Percentiles rank a stretch among this genome's conserved stretches.
These are phyloP conservation scores for Yamadazyma ubonensis DNA, from an alignment of 805 yeast genomes.

Conservation along the genomic window DNA sequence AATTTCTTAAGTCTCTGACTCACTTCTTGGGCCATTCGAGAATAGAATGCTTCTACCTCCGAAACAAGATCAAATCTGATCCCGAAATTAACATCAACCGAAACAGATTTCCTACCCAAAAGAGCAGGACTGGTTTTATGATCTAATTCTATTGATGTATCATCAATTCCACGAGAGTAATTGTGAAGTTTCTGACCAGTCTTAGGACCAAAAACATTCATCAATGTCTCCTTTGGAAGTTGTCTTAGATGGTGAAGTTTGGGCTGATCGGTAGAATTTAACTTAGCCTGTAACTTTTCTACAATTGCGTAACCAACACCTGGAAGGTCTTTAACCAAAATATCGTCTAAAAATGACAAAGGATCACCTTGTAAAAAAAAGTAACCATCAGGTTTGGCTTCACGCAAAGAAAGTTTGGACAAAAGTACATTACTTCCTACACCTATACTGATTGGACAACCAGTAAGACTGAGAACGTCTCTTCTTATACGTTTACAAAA, in stretches of 20 bases:
- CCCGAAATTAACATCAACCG: slow-evolving; percentile 91
- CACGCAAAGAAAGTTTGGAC: slow-evolving; percentile 70
- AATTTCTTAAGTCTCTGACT: slow-evolving; percentile 48
- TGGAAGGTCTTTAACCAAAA: slow-evolving; percentile 48
- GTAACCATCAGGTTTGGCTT: slow-evolving; percentile 80
- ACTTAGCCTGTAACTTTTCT: slow-evolving; percentile 41
- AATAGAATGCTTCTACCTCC: slow-evolving; percentile 66
- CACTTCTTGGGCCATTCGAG: slow-evolving; percentile 59
- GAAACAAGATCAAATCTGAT: slow-evolving; percentile 62
- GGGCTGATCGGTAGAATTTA: slow-evolving; percentile 19
- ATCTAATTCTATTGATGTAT: slow-evolving; percentile 55
- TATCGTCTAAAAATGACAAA: slow-evolving; percentile 32
- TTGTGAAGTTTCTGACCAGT: slow-evolving; percentile 64
- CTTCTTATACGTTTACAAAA: slow-evolving; percentile 38
- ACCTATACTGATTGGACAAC: slow-evolving; percentile 78
- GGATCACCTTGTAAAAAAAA: slow-evolving; percentile 33
- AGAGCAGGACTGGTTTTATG: slow-evolving; percentile 37
- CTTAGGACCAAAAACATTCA: slow-evolving; percentile 61
- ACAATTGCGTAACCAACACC: slow-evolving; percentile 60
- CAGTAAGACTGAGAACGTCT: slow-evolving; percentile 43
- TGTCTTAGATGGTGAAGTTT: slow-evolving; percentile 40
- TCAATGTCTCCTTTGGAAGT: slow-evolving; percentile 35
- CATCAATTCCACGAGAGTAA: slow-evolving; percentile 67
- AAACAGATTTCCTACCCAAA: slow-evolving; percentile 68
- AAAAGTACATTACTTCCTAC: slow-evolving; percentile 68